Evolutionary conservation across 2,329 filamentous ascomycete species (phyloP).

Genomic region (Trichophyton schoenleinii): DNA sequence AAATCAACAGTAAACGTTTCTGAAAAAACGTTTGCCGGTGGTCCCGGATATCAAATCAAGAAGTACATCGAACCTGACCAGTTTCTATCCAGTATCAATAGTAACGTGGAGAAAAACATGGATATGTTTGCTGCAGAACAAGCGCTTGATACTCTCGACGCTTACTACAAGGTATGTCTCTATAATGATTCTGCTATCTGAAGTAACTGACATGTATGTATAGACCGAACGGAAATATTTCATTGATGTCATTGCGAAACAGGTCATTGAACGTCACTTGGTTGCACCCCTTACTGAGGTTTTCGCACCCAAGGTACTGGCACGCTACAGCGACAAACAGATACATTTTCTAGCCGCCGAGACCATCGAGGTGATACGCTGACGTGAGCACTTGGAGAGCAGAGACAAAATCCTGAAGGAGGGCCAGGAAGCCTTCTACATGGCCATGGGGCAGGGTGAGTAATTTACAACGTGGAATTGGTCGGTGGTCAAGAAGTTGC

Average conservation of each 20-base stretch:
- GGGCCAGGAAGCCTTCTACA: constrained; percentile 5
- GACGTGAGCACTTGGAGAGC: constrained; percentile 6
- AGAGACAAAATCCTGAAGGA: constrained; percentile 3
- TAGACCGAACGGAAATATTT: constrained; percentile 7
- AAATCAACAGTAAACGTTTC: constrained; percentile 6
- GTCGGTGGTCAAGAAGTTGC: neutral
- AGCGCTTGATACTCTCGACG: constrained; percentile 31
- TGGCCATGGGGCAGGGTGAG: constrained; percentile 4
- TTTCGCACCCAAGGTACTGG: constrained; percentile 5
- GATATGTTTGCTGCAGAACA: constrained; percentile 27
- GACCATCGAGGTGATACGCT: neutral
- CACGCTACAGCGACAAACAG: constrained; percentile 6
- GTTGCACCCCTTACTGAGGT: constrained; percentile 4
- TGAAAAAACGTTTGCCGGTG: constrained; percentile 7
- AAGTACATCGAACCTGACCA: neutral
- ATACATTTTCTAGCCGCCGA: constrained; percentile 7
- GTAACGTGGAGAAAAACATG: constrained; percentile 20
- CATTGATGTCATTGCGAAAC: constrained; percentile 7
- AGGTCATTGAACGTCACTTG: constrained; percentile 7
- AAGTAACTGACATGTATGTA: neutral
- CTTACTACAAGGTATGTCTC: constrained; percentile 27
- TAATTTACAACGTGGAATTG: neutral
- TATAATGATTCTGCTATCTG: neutral
- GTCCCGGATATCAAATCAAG: neutral
- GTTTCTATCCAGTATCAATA: neutral